phyloP scores from a whole-genome alignment of 805 yeast genomes.

The Yamadazyma takamatsuzukensis region DNA sequence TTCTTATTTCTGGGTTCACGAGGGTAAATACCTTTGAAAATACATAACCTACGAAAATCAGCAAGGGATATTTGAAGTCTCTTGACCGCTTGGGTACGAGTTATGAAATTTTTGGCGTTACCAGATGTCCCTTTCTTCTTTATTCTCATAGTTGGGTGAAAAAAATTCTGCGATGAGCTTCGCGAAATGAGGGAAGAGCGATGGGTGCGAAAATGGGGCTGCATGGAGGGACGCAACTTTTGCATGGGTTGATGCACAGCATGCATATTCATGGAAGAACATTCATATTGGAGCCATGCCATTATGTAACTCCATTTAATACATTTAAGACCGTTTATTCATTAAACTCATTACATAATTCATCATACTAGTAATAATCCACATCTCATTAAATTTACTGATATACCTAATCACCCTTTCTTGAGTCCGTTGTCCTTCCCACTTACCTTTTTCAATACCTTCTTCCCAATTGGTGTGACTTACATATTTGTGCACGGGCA shows the following conservation, averaged over 20 bases:
- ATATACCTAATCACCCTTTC: conserved; percentile 11
- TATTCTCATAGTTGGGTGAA: conserved; percentile 44
- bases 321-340: not conserved
- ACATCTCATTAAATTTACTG: conserved; percentile 24
- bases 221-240: not conserved
- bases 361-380: conserved; percentile 19
- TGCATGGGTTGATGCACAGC: no score
- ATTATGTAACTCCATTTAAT: conserved; percentile 1
- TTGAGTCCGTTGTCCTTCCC: not conserved
- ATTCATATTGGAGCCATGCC: not conserved
- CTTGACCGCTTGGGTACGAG: conserved; percentile 91
- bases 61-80: conserved; percentile 91
- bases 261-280: not conserved
- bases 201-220: conserved; percentile 1
- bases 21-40: conserved; percentile 96
- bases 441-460: not conserved
- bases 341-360: conserved; percentile 1
- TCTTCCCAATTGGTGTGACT: not conserved
- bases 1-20: conserved; percentile 93
- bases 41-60: conserved; percentile 95
- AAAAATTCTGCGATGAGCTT: conserved; percentile 9
- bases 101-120: conserved; percentile 86
- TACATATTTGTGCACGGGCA: no score
- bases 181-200: not conserved
- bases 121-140: conserved; percentile 84